Percentiles rank a stretch among this genome's conserved stretches.
These are phyloP conservation scores for Geum urbanum DNA, from an alignment of 306 rosid species.

Conservation along the genomic window DNA sequence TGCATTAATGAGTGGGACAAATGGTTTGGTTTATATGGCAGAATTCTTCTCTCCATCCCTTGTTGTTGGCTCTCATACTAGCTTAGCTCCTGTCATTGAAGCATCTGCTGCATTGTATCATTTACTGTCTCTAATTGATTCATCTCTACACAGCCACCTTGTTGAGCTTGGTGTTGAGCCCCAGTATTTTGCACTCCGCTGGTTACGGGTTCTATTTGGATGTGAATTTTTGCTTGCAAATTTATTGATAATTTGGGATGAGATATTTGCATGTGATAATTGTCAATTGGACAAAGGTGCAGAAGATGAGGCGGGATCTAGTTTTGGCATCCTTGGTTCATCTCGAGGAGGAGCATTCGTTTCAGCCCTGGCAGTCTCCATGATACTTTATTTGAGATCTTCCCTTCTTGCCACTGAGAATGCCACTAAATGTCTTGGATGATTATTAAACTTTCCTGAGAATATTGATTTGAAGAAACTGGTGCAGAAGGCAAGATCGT, in stretches of 20 bases:
- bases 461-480: slow-evolving; percentile 51
- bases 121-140: slow-evolving; percentile 74
- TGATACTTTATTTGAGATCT: slow-evolving; percentile 87
- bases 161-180: slow-evolving; percentile 96
- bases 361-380: slow-evolving; percentile 80
- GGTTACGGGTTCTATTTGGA: slow-evolving; percentile 96
- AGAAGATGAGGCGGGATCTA: slow-evolving; percentile 41
- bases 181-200: slow-evolving; percentile 95
- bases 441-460: slow-evolving; percentile 76
- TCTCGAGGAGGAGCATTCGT: slow-evolving; percentile 90
- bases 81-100: slow-evolving; percentile 89
- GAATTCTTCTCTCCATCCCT: slow-evolving; percentile 79
- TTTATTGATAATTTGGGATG: slow-evolving; percentile 87
- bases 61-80: slow-evolving; percentile 56
- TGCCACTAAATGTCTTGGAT: slow-evolving; percentile 89
- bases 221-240: slow-evolving; percentile 82
- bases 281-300: slow-evolving; percentile 40
- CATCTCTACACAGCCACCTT: slow-evolving; percentile 82
- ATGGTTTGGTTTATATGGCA: slow-evolving; percentile 81
- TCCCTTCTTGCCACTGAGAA: slow-evolving; percentile 89
- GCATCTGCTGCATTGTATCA: slow-evolving; percentile 83
- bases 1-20: slow-evolving; percentile 75
- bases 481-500: slow-evolving; percentile 74
- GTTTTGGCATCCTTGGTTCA: slow-evolving; percentile 59
- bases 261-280: slow-evolving; percentile 72